phyloP scores from a whole-genome alignment of 768 basidiomycete genomes.

The Lactarius akahatsu region DNA sequence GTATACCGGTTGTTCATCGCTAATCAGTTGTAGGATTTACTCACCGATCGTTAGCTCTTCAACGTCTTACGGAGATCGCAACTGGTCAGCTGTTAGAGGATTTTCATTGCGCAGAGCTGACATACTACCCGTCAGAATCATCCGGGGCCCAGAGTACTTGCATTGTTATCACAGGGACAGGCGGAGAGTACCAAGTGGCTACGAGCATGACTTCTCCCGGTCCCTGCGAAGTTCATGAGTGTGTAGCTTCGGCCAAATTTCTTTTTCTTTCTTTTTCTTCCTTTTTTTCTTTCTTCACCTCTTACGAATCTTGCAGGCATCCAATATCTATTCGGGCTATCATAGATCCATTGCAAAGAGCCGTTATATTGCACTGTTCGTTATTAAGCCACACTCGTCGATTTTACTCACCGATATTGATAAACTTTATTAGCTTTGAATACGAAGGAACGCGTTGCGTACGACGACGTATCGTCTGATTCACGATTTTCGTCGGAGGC shows the following conservation, averaged over 20 bases:
- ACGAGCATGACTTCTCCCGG: conserved; percentile 63
- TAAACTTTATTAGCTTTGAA: conserved; percentile 50
- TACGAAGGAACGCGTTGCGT: conserved; percentile 58
- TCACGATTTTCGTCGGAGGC: conserved; percentile 70
- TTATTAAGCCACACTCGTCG: conserved; percentile 12
- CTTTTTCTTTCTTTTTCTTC: too few species aligned
- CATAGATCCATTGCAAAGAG: conserved; percentile 59
- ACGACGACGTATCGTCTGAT: conserved; percentile 61
- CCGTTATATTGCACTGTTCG: conserved; percentile 66
- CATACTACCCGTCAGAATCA: conserved; percentile 43
- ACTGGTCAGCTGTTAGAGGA: conserved; percentile 44
- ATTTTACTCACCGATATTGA: not conserved
- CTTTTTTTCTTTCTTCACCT: too few species aligned
- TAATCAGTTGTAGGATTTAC: conserved; percentile 29
- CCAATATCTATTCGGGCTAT: conserved; percentile 59
- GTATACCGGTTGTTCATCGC: conserved; percentile 34
- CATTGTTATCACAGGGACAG: conserved; percentile 66
- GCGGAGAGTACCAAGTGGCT: conserved; percentile 68
- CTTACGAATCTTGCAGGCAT: conserved; percentile 42
- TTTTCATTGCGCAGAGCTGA: not conserved
- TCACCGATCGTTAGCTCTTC: conserved; percentile 43
- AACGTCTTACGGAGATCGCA: conserved; percentile 69
- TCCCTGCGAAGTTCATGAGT: conserved; percentile 69
- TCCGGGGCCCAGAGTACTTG: conserved; percentile 67
- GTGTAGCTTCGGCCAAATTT: conserved; percentile 31